Conservation (phyloP, 257 asterid species). For the Forsythia viridissima region DNA sequence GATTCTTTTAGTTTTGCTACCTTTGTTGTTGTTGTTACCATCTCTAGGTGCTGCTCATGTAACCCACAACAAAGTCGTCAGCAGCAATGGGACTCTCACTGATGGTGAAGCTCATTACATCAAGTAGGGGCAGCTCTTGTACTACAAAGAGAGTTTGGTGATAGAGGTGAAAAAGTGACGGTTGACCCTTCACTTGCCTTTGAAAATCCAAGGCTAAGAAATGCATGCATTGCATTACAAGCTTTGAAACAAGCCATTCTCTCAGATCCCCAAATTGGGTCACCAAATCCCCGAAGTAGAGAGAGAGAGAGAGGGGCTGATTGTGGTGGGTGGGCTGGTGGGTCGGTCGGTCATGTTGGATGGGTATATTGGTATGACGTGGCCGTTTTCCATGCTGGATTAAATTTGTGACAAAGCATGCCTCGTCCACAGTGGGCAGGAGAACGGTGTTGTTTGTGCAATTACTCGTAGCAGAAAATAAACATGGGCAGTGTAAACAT, state of each 20-base stretch:
- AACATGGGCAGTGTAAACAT: background rate
- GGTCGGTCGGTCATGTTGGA: too few relatives aligned
- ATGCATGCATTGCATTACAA: constrained; percentile 77
- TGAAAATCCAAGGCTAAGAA: constrained; percentile 58
- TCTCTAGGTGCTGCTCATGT: constrained; percentile 21
- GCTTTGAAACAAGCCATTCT: constrained; percentile 86
- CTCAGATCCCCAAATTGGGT: constrained; percentile 62
- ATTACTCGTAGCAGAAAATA: too few relatives aligned
- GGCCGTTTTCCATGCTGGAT: too few relatives aligned
- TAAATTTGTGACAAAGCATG: too few relatives aligned
- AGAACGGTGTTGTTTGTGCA: too few relatives aligned
- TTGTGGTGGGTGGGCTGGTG: too few relatives aligned
- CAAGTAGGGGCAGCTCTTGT: constrained; percentile 63
- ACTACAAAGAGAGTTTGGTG: constrained; percentile 79
- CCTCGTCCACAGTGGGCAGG: too few relatives aligned
- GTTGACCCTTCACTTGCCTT: constrained; percentile 67
- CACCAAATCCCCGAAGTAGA: too few relatives aligned
- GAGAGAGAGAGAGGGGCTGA: too few relatives aligned
- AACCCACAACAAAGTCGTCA: constrained; percentile 17
- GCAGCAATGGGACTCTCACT: constrained; percentile 56
- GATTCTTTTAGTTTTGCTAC: constrained; percentile 19
- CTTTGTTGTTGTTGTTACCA: constrained; percentile 13
- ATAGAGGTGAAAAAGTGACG: constrained; percentile 66
- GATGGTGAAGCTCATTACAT: constrained; percentile 59
- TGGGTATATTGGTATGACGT: too few relatives aligned